Conservation (phyloP, 805 yeast species). For the Saccharomycopsis babjevae region DNA sequence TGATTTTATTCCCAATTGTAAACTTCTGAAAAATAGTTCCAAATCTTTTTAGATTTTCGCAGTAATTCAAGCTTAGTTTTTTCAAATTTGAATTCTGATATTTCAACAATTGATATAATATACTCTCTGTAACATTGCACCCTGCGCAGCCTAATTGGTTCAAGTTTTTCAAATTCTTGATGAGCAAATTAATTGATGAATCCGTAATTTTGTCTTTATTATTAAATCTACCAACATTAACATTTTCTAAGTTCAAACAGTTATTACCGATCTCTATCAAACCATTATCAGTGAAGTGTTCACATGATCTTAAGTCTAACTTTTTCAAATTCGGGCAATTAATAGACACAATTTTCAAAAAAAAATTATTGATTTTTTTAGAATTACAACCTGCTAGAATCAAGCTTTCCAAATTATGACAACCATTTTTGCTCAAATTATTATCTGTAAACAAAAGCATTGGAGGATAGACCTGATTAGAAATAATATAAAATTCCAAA, state of each 20-base stretch:
- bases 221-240: constrained; percentile 74
- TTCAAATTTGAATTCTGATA: constrained; percentile 39
- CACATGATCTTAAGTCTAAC: constrained; percentile 80
- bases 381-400: constrained; percentile 62
- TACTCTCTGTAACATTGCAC: constrained; percentile 64
- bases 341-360: constrained; percentile 41
- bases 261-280: constrained; percentile 52
- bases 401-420: constrained; percentile 29
- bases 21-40: not conserved
- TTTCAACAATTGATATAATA: constrained; percentile 71
- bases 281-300: constrained; percentile 64
- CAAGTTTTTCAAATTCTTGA: constrained; percentile 42
- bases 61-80: constrained; percentile 67
- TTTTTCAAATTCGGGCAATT: constrained; percentile 49
- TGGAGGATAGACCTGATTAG: constrained; percentile 38
- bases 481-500: constrained; percentile 65
- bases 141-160: constrained; percentile 85
- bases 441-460: constrained; percentile 24
- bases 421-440: constrained; percentile 20
- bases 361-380: constrained; percentile 47
- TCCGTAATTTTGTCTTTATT: constrained; percentile 63
- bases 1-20: not conserved
- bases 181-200: constrained; percentile 48
- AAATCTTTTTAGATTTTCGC: constrained; percentile 33
- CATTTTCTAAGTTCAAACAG: constrained; percentile 45